Evolutionary conservation across 352 stramenopile species (phyloP).

Genomic region (Salisapilia sapeloensis): DNA sequence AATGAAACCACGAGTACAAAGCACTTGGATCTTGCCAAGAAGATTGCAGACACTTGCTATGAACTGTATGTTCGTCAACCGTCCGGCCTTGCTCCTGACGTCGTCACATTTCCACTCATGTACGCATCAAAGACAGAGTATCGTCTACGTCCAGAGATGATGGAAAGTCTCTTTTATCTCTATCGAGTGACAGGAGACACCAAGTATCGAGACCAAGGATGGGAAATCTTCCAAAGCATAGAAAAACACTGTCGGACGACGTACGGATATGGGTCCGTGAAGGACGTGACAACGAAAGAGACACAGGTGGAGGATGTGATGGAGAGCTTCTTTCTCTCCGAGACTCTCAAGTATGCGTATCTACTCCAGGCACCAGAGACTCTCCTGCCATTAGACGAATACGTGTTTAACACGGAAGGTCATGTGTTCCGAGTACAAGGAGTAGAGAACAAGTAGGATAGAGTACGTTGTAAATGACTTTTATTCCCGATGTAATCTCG

Average conservation of each 20-base stretch:
- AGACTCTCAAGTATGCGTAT: constrained; percentile 99
- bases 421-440: constrained; percentile 72
- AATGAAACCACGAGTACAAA: too few species aligned
- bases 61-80: constrained; percentile 88
- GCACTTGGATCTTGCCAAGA: constrained; percentile 79
- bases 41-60: constrained; percentile 87
- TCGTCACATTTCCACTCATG: constrained; percentile 77
- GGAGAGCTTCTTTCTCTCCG: constrained; percentile 97
- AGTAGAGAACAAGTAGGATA: too few species aligned
- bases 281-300: constrained; percentile 25
- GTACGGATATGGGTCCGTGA: constrained; percentile 72
- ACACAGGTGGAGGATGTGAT: constrained; percentile 85
- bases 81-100: constrained; percentile 89
- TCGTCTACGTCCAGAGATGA: constrained; percentile 88
- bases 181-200: constrained; percentile 89
- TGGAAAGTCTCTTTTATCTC: constrained; percentile 94
- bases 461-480: too few species aligned
- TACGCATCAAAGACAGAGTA: constrained; percentile 65
- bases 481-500: too few species aligned
- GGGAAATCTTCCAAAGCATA: constrained; percentile 89
- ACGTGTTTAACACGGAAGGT: constrained; percentile 94
- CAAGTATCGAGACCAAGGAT: constrained; percentile 91
- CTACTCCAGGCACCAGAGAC: constrained; percentile 78
- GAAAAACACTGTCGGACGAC: constrained; percentile 84
- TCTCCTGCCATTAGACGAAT: constrained; percentile 83